phyloP scores from a whole-genome alignment of 345 rosid genomes.

The Atalantia buxifolia region DNA sequence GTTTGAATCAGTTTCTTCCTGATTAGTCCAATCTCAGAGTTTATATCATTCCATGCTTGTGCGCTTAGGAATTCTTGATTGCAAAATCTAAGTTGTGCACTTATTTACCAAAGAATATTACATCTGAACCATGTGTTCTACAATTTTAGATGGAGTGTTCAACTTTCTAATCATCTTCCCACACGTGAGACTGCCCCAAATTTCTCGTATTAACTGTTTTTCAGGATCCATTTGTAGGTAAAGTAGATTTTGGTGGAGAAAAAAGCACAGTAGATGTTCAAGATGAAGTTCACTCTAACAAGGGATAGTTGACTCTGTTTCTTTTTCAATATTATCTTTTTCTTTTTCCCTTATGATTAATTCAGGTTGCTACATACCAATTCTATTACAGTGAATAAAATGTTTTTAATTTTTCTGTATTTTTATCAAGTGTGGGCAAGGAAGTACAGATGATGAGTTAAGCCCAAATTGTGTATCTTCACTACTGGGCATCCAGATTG shows the following conservation, averaged over 20 bases:
- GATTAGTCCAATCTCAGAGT: background rate
- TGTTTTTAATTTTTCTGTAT: constrained; percentile 13
- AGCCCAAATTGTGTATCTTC: constrained; percentile 89
- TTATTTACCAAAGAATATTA: background rate
- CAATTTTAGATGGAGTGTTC: constrained; percentile 8
- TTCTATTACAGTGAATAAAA: constrained; percentile 6
- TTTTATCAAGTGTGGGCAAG: constrained; percentile 89
- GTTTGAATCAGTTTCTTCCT: background rate
- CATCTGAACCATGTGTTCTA: constrained; percentile 2
- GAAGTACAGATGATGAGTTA: constrained; percentile 89
- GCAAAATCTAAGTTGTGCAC: background rate
- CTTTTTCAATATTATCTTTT: constrained; percentile 9
- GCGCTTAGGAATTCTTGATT: background rate
- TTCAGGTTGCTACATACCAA: constrained; percentile 4
- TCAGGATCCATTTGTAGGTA: constrained; percentile 51
- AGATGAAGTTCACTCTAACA: constrained; percentile 45
- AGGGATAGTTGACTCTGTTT: constrained; percentile 33
- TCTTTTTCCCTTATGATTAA: constrained; percentile 3
- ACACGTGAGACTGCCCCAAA: constrained; percentile 9
- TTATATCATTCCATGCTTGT: background rate
- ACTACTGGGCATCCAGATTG: constrained; percentile 73
- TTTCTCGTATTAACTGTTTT: constrained; percentile 35
- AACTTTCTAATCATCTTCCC: constrained; percentile 18
- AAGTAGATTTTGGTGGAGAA: constrained; percentile 59
- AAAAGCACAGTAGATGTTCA: constrained; percentile 52